Percentiles rank a stretch among this genome's conserved stretches.
These are phyloP conservation scores for Bolboschoenus planiculmis DNA, from an alignment of 176 grass and related monocot genomes.

Conservation along the genomic window DNA sequence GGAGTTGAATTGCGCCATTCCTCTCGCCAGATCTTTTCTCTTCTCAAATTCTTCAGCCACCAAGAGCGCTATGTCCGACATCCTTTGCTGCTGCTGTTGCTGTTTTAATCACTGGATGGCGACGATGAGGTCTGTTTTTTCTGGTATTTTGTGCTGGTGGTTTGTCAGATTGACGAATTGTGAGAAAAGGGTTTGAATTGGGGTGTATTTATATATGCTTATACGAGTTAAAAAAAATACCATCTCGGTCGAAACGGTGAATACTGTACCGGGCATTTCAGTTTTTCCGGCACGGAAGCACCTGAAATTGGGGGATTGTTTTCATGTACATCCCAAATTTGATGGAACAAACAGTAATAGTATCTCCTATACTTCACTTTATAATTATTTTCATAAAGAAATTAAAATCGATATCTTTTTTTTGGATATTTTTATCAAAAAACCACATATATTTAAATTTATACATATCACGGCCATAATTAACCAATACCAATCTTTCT, in stretches of 20 bases:
- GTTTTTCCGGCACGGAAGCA: neutral
- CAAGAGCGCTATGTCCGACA: conserved; percentile 74
- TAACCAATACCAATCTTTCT: too few species aligned
- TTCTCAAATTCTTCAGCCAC: conserved; percentile 75
- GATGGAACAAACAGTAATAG: too few species aligned
- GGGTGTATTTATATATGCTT: conserved; percentile 9
- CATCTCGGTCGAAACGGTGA: neutral
- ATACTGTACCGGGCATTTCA: neutral
- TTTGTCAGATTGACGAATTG: neutral
- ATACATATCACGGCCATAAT: too few species aligned
- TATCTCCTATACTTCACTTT: too few species aligned
- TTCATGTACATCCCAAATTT: neutral
- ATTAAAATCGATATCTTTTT: too few species aligned
- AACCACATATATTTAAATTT: too few species aligned
- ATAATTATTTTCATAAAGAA: too few species aligned
- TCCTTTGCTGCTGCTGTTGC: conserved; percentile 7
- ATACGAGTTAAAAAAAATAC: neutral
- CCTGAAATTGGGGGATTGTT: neutral
- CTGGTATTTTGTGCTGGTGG: neutral
- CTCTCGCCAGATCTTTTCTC: conserved; percentile 33
- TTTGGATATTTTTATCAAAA: too few species aligned
- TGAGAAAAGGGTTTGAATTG: conserved; percentile 1
- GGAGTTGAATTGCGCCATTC: conserved; percentile 34
- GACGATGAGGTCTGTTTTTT: too few species aligned
- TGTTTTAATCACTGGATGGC: too few species aligned